Conservation (phyloP, 257 asterid genomes). For the Nicotiana paniculata region DNA sequence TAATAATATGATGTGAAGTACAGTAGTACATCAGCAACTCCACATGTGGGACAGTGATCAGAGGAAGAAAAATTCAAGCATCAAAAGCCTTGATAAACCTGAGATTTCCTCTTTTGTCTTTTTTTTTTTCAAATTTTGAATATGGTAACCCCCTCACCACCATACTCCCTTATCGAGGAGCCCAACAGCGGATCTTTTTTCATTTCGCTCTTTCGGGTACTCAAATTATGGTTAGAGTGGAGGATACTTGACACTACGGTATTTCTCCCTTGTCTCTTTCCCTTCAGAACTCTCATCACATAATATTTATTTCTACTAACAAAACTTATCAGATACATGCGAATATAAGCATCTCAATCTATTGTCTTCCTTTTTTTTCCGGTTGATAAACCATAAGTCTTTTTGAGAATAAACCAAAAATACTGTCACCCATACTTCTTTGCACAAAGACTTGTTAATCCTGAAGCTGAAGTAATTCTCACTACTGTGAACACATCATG, state of each 20-base stretch:
- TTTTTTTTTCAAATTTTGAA: not conserved
- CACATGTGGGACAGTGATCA: not conserved
- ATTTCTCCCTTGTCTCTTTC: not conserved
- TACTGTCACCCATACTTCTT: not conserved
- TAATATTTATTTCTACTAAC: not conserved
- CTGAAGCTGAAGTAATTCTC: not conserved
- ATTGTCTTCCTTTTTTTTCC: not conserved
- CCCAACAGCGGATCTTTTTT: not conserved
- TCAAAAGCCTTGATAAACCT: not conserved
- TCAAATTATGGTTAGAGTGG: not conserved
- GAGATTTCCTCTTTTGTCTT: not conserved
- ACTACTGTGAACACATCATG: not conserved
- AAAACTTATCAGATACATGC: not conserved
- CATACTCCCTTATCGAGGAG: not conserved
- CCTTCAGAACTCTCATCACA: not conserved
- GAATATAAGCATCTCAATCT: not conserved
- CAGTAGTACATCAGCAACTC: not conserved
- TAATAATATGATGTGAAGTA: not conserved
- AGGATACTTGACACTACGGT: not conserved
- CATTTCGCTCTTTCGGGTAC: not conserved
- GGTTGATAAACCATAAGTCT: not conserved
- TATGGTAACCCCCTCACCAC: not conserved
- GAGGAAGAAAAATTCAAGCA: not conserved
- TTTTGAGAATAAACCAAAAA: not conserved
- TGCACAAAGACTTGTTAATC: not conserved